phyloP scores from a whole-genome alignment of 2,329 filamentous ascomycete genomes.

The Grosmannia huntii region DNA sequence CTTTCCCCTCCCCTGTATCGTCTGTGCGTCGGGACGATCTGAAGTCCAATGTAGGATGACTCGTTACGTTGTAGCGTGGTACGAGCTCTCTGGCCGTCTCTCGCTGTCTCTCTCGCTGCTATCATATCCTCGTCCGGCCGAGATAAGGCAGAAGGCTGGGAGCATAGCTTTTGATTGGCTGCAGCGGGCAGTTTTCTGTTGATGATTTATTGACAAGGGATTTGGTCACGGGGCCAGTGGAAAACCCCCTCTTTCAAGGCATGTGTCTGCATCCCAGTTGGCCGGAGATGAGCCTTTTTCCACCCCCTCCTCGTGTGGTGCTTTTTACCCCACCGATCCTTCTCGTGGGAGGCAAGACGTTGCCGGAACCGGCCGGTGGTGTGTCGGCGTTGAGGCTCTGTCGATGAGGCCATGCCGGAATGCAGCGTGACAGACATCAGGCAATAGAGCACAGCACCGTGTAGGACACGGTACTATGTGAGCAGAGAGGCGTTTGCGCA shows the following conservation, averaged over 20 bases:
- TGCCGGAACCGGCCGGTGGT: conserved; percentile 2
- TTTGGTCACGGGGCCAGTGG: conserved; percentile 7
- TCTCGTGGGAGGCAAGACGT: background rate
- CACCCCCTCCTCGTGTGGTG: background rate
- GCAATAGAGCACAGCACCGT: background rate
- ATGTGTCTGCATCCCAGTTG: background rate
- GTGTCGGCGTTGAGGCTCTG: background rate
- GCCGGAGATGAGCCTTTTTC: background rate
- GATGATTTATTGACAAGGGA: conserved; percentile 22
- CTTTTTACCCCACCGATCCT: background rate
- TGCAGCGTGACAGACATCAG: background rate
- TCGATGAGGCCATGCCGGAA: background rate
- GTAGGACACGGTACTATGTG: too few species aligned
- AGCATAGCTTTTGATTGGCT: conserved; percentile 24
- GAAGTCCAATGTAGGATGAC: background rate
- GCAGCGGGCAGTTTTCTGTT: conserved; percentile 24
- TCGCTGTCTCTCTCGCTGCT: background rate
- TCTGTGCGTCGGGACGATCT: conserved; percentile 5
- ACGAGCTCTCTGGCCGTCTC: background rate
- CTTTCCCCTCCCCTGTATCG: background rate
- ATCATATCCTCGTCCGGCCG: conserved; percentile 21
- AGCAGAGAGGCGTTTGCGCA: background rate
- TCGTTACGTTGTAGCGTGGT: background rate
- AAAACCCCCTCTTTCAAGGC: background rate
- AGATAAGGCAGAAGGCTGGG: conserved; percentile 26